Evolutionary conservation across 345 rosid genomes (phyloP), one percentile per base, ranked within the genome.

Genomic region (Sisymbrium irio): DNA sequence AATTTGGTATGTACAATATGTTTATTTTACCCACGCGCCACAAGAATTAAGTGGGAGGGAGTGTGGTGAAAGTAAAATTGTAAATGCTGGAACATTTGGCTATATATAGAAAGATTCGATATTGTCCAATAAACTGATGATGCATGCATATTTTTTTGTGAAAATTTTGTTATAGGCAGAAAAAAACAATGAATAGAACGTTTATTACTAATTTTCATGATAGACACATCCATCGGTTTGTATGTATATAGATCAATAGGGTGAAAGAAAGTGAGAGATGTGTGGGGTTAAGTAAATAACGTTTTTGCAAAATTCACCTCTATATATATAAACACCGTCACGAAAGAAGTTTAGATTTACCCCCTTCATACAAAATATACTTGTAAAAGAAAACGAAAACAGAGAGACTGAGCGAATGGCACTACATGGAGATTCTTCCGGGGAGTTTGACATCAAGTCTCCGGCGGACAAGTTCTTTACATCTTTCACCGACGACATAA

Each of bases 381-480:
- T 28, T 41, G 12, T 14, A 20, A 61, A 5, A 42, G 28, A 28
- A 9, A 62, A 14, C 7, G 19, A 12, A 60, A 20, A 10, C 2
- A 32, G 35, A 53, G 4, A 12, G 4, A 14, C 10, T 6, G 20
- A 63, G 39, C 44, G 46, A 45, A 64, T 64, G 56, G 28, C 30
- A 35, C 56, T 64, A 64, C 42, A 64, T 46, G 56, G 56, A 63
- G 3, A 46, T 15, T 45, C 68, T 63, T 45, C 41, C 39, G 68
- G 68, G 11, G 22, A 63, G 68, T 30, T 63, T 18, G 55, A 63
- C 68, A 30, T 49, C 40, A 63, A 30, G 41, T 63, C 68, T 45
- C 68, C 68, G 68, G 68, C 55, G 55, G 41, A 30, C 27, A 63
- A 63, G 12, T 63, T 63, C 39, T 63, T 63, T 63, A 63, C 22